phyloP scores from a whole-genome alignment of 2,329 filamentous ascomycete genomes.

The Cadophora gregata region DNA sequence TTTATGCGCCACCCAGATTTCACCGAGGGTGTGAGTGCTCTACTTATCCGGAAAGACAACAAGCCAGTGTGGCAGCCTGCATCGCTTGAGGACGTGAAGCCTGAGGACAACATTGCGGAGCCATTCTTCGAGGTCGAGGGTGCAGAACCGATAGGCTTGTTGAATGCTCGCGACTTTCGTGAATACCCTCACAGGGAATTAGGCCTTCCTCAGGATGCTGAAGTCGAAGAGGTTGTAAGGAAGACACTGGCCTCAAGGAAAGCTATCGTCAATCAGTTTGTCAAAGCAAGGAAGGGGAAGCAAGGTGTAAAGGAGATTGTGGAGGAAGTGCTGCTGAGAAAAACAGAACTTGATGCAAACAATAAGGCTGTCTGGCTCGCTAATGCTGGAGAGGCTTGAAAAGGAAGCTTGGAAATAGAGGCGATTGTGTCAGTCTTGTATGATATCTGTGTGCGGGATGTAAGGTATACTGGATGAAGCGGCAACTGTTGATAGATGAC shows the following conservation, averaged over 20 bases:
- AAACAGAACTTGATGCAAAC: constrained; percentile 55
- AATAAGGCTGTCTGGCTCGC: constrained; percentile 45
- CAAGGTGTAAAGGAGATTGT: constrained; percentile 74
- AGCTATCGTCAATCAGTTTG: constrained; percentile 68
- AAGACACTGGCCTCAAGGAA: constrained; percentile 51
- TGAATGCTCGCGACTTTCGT: constrained; percentile 66
- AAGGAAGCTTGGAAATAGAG: constrained; percentile 2
- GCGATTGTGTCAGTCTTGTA: constrained; percentile 29
- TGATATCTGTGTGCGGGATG: constrained; percentile 28
- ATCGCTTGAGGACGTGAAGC: constrained; percentile 69
- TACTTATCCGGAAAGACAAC: constrained; percentile 71
- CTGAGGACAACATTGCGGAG: constrained; percentile 59
- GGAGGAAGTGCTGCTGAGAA: constrained; percentile 69
- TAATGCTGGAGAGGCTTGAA: constrained; percentile 6
- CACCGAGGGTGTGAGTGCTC: constrained; percentile 84
- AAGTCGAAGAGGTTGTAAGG: constrained; percentile 56
- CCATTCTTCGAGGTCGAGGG: constrained; percentile 70
- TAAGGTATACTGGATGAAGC: constrained; percentile 24
- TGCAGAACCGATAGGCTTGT: constrained; percentile 59
- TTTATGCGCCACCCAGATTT: constrained; percentile 97
- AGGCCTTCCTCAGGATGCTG: constrained; percentile 70
- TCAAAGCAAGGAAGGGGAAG: constrained; percentile 64
- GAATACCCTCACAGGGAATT: constrained; percentile 76
- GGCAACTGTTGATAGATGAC: constrained; percentile 26
- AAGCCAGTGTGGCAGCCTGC: constrained; percentile 72